Base-by-base conservation (phyloP, 768 basidiomycete species). In the Rubroboletus pulcherrimus region DNA sequence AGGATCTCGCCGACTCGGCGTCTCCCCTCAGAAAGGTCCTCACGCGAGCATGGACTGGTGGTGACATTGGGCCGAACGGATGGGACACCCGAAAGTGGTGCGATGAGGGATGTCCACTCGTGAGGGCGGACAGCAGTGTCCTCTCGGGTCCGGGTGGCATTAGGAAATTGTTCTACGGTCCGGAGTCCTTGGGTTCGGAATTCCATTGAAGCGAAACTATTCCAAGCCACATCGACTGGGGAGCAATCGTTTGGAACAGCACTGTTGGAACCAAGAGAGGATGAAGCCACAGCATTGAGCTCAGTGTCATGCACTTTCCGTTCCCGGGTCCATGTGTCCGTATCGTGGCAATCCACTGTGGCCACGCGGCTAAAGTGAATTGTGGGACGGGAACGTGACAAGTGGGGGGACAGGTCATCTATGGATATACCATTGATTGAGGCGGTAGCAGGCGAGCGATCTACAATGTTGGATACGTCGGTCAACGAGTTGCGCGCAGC, bases 261-360 rank as follows among this genome's bases (percentile, higher is more conserved):
- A 29, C 40, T 31, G 51, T 61, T 51, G 43, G 48, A 51, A 43
- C 43, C 53, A 52, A 56, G 55, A 52, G 61, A 46, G 41, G 57
- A 38, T 21, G 61, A 55, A 38, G 50, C 33, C 38, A 49, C 58
- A 56, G 49, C 58, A 53, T 40, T 41, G 41, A 45, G 26, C 43
- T 49, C 49, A 21, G 41, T 55, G 56, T 61, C 58, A 41, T 53
- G 59, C 37, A 39, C 41, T 34, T 52, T 43, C 26, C 40, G 35
- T 50, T 57, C 53, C 24, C 37, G 49, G 12, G 43, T 10, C 58
- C 71, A 73, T 55, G 69, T 50, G 54, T 58, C 56, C 31, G 31
- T 60, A 57, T 69, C 69, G 67, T 71, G 71, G 69, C 50, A 11
- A 49, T 46, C 45, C 49, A 41, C 48, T 35, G 45, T 33, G 33